Evolutionary conservation across 331 rosid species (phyloP).

Genomic region (Phaseolus coccineus): DNA sequence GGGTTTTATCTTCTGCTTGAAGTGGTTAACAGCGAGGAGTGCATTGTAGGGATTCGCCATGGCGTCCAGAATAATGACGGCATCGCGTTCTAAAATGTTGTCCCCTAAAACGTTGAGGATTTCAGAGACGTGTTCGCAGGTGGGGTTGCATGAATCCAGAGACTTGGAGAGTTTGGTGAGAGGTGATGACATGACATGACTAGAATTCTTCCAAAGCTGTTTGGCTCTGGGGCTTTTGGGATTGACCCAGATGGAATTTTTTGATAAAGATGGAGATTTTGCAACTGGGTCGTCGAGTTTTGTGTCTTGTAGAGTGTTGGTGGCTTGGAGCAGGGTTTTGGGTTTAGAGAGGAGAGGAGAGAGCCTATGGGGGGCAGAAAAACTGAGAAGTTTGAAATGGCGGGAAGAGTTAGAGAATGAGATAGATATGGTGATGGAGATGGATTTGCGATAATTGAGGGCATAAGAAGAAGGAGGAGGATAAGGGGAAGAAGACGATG

Average conservation of each 20-base stretch:
- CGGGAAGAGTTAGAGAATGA: constrained; percentile 36
- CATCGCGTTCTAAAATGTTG: constrained; percentile 54
- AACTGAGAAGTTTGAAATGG: constrained; percentile 29
- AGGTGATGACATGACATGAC: constrained; percentile 49
- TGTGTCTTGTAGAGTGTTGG: constrained; percentile 28
- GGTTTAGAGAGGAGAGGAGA: constrained; percentile 39
- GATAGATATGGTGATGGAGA: constrained; percentile 12
- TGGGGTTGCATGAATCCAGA: constrained; percentile 60
- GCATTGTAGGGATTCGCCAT: constrained; percentile 65
- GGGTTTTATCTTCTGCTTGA: constrained; percentile 49
- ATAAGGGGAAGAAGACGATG: background rate
- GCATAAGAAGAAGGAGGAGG: constrained; percentile 36
- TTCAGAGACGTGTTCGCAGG: constrained; percentile 51
- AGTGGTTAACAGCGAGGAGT: constrained; percentile 58
- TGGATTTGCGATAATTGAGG: constrained; percentile 42
- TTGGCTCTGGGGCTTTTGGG: constrained; percentile 78
- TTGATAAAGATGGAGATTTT: constrained; percentile 55
- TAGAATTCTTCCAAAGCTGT: constrained; percentile 55
- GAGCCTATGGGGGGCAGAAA: constrained; percentile 34
- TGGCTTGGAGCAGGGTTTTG: constrained; percentile 45
- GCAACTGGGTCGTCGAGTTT: constrained; percentile 45
- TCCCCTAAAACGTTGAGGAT: constrained; percentile 57
- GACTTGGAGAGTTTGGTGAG: constrained; percentile 62
- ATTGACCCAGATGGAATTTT: constrained; percentile 76
- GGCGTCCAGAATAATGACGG: constrained; percentile 61